These are phyloP conservation scores for Pestalotiopsis sp. DNA, from an alignment of 2,329 filamentous ascomycete species.

Conservation along the genomic window DNA sequence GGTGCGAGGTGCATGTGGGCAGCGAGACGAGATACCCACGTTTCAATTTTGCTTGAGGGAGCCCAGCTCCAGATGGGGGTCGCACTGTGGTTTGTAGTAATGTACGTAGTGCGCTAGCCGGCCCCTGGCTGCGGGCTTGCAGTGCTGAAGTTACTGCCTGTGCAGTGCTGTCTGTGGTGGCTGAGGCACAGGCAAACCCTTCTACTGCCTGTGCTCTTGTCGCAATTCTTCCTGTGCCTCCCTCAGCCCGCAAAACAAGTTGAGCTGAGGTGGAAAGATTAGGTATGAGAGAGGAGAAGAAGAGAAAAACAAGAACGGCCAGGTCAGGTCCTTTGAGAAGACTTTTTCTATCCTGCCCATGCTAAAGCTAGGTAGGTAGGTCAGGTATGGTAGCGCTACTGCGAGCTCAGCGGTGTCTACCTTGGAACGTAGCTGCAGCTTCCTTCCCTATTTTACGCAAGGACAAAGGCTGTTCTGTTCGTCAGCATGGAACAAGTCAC, in stretches of 20 bases:
- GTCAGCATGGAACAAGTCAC: constrained; percentile 11
- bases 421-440: constrained; percentile 8
- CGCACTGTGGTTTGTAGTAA: background rate
- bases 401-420: constrained; percentile 8
- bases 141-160: background rate
- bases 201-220: background rate
- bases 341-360: constrained; percentile 1
- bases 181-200: background rate
- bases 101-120: constrained; percentile 6
- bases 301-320: background rate
- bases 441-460: background rate
- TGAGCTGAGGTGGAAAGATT: background rate
- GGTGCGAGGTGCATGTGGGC: background rate
- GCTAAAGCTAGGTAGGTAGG: background rate
- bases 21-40: background rate
- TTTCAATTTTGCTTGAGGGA: constrained; percentile 1
- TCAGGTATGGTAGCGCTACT: constrained; percentile 5
- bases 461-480: background rate
- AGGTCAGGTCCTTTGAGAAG: background rate
- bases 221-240: background rate
- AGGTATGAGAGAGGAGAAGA: background rate
- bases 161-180: background rate
- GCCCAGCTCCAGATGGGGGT: constrained; percentile 3
- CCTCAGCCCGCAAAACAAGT: background rate
- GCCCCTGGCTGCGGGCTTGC: background rate